These are phyloP conservation scores for Rhamnella rubrinervis DNA, from an alignment of 331 rosid species.

Conservation along the genomic window DNA sequence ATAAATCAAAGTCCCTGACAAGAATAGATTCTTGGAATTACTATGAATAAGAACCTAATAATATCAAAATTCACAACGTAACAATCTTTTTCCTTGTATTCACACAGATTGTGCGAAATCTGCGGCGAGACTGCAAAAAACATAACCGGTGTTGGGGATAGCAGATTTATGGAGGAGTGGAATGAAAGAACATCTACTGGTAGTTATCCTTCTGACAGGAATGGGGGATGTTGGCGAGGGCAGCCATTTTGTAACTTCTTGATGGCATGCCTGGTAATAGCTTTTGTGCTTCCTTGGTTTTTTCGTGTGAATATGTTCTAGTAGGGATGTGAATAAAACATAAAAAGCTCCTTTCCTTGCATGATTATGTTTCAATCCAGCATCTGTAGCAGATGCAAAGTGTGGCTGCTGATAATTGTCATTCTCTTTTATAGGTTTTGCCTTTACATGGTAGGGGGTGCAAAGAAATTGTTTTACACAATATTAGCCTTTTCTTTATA, in stretches of 20 bases:
- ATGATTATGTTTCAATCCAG: slow-evolving; percentile 26
- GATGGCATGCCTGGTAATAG: slow-evolving; percentile 93
- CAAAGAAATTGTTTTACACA: neutral
- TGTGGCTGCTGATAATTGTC: slow-evolving; percentile 6
- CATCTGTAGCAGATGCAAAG: slow-evolving; percentile 16
- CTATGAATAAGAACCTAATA: slow-evolving; percentile 3
- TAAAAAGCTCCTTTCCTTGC: slow-evolving; percentile 9
- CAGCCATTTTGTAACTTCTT: slow-evolving; percentile 97
- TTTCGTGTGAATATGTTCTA: slow-evolving; percentile 88
- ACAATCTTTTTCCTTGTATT: neutral
- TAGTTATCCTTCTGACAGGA: slow-evolving; percentile 33
- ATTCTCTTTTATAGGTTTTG: neutral
- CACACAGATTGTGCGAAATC: slow-evolving; percentile 75
- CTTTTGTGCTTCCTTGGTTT: slow-evolving; percentile 97
- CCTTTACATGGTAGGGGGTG: neutral
- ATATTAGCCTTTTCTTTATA: neutral
- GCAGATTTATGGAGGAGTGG: slow-evolving; percentile 80
- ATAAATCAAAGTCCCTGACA: neutral
- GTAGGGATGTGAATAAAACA: slow-evolving; percentile 25
- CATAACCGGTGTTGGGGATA: slow-evolving; percentile 47
- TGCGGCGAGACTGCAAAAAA: slow-evolving; percentile 78
- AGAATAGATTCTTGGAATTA: neutral
- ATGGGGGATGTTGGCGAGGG: slow-evolving; percentile 71
- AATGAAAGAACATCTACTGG: slow-evolving; percentile 55
- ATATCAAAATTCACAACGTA: neutral